Conservation (phyloP, 208 protist species). For the Sergeia podlipaevii region DNA sequence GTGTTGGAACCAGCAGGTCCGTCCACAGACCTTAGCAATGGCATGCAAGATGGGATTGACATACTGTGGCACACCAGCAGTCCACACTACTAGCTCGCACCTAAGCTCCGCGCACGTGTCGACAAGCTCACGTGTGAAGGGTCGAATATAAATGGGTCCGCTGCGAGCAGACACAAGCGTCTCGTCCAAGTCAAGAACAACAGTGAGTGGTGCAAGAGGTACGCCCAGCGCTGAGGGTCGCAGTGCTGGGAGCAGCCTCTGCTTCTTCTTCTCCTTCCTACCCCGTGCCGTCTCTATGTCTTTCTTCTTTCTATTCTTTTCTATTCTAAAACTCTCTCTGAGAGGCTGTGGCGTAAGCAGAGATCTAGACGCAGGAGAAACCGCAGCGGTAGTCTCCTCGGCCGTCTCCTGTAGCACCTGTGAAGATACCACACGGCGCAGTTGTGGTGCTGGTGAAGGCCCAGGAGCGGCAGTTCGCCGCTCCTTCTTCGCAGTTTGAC, state of each 20-base stretch:
- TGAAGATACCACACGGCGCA: too few species aligned
- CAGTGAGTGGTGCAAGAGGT: conserved; percentile 28
- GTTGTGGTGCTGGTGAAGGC: too few species aligned
- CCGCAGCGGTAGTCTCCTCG: too few species aligned
- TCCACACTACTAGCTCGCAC: conserved; percentile 80
- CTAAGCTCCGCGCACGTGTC: conserved; percentile 40
- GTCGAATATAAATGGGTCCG: conserved; percentile 45
- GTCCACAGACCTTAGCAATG: conserved; percentile 32
- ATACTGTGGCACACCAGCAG: conserved; percentile 47
- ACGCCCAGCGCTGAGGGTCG: not conserved
- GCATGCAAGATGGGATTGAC: conserved; percentile 62
- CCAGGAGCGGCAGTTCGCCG: too few species aligned
- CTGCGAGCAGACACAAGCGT: conserved; percentile 67
- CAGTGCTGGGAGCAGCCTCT: not conserved
- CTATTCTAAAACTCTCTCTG: too few species aligned
- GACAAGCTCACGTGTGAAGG: conserved; percentile 46
- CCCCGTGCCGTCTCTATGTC: not conserved
- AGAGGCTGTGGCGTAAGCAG: too few species aligned
- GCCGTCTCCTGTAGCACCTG: too few species aligned
- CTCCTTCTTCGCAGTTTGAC: too few species aligned
- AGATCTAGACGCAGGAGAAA: too few species aligned
- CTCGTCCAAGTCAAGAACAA: conserved; percentile 83
- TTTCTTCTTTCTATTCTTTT: not conserved
- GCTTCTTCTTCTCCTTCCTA: not conserved
- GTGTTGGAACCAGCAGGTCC: conserved; percentile 69